phyloP scores from a whole-genome alignment of 2,329 filamentous ascomycete species.

The Fusarium vanettenii region DNA sequence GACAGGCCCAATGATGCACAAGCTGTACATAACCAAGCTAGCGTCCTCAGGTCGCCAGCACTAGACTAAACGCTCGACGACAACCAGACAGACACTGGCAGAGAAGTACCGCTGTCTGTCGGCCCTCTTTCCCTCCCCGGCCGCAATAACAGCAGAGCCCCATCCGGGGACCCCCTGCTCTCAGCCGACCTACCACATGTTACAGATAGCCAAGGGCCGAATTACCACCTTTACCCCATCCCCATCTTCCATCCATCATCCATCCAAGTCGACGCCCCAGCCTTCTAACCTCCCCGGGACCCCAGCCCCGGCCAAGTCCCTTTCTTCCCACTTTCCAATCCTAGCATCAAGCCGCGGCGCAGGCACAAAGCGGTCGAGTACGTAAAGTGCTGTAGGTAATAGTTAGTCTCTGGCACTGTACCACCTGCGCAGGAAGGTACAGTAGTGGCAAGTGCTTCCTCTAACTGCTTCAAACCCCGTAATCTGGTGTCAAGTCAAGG shows the following conservation, averaged over 20 bases:
- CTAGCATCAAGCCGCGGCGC: conserved; percentile 25
- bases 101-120: conserved; percentile 11
- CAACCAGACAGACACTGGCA: conserved; percentile 7
- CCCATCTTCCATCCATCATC: conserved; percentile 29
- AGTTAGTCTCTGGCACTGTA: conserved; percentile 1
- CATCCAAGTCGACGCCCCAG: conserved; percentile 14
- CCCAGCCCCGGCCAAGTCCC: conserved; percentile 39
- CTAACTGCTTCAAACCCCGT: conserved; percentile 34
- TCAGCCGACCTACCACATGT: conserved; percentile 37
- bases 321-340: conserved; percentile 28
- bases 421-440: neutral
- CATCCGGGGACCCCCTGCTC: conserved; percentile 37
- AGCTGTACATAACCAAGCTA: conserved; percentile 1
- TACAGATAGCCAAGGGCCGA: conserved; percentile 37
- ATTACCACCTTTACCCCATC: conserved; percentile 38
- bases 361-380: conserved; percentile 17
- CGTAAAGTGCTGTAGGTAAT: conserved; percentile 24
- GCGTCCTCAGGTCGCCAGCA: conserved; percentile 18
- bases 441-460: conserved; percentile 4
- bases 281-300: conserved; percentile 34
- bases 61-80: conserved; percentile 15
- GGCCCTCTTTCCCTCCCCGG: conserved; percentile 29
- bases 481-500: conserved; percentile 35
- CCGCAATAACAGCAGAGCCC: conserved; percentile 41
- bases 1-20: conserved; percentile 11